Percentiles rank a stretch among this genome's conserved stretches.
phyloP scores from a whole-genome alignment of 257 asterid genomes.

The Solanum virginianum region DNA sequence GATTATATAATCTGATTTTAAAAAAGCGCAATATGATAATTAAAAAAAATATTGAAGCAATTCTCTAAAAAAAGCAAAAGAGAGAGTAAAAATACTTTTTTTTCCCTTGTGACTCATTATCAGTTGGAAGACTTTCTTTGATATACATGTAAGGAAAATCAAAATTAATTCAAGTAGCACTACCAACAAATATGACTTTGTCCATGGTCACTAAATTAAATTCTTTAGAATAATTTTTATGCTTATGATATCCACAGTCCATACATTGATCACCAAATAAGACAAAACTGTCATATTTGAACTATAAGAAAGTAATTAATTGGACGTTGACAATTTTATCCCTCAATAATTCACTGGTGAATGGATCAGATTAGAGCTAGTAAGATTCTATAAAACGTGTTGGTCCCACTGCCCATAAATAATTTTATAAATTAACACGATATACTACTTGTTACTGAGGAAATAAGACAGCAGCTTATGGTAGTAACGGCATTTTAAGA shows the following conservation, averaged over 20 bases:
- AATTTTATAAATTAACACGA: neutral
- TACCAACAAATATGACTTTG: neutral
- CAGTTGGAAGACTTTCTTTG: neutral
- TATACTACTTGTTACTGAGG: too few relatives aligned
- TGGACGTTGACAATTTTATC: neutral
- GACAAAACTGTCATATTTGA: neutral
- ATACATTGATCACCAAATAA: neutral
- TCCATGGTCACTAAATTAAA: neutral
- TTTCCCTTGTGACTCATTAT: neutral
- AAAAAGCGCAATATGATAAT: accelerated
- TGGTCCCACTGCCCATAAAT: neutral
- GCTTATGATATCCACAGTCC: neutral
- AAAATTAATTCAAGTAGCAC: neutral
- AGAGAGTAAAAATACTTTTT: neutral
- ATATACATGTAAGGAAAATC: neutral
- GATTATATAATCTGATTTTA: neutral
- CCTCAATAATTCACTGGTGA: neutral
- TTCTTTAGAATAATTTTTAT: neutral
- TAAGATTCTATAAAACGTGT: neutral
- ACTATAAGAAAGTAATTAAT: neutral
- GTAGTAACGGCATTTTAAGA: too few relatives aligned
- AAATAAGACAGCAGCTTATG: too few relatives aligned
- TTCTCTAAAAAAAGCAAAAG: neutral
- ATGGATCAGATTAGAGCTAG: neutral
- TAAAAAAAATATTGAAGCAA: neutral